A percentile compares a stretch with the other conserved stretches of the same genome.
These are phyloP conservation scores for Nelumbo lutea DNA, from an alignment of 164 flowering plant species.

Conservation along the genomic window DNA sequence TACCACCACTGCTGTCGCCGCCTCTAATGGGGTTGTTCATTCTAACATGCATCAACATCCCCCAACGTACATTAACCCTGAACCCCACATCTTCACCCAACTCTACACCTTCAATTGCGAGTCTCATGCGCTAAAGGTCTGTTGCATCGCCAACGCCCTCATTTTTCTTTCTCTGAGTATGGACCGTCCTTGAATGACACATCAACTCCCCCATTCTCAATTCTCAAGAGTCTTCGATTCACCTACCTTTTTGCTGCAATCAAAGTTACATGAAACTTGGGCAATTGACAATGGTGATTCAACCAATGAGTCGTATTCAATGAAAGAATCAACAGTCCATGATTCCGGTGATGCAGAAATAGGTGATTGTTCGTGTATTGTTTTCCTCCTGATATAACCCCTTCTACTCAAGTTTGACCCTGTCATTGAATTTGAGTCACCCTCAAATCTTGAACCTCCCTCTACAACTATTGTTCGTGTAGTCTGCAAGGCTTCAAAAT, in stretches of 20 bases:
- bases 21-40: too few species aligned
- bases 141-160: too few species aligned
- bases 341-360: constrained; percentile 70
- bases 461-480: constrained; percentile 52
- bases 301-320: constrained; percentile 41
- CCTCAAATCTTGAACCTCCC: constrained; percentile 37
- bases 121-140: too few species aligned
- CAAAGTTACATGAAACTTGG: constrained; percentile 31
- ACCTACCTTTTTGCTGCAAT: constrained; percentile 39
- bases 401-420: constrained; percentile 50
- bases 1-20: too few species aligned
- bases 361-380: constrained; percentile 37
- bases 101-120: too few species aligned
- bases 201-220: constrained; percentile 74
- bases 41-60: too few species aligned
- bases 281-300: constrained; percentile 62
- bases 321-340: constrained; percentile 59
- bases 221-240: constrained; percentile 65
- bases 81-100: too few species aligned
- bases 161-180: constrained; percentile 27
- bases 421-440: constrained; percentile 31
- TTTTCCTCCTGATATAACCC: constrained; percentile 32
- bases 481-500: constrained; percentile 78
- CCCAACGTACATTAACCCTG: too few species aligned
- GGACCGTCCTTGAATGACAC: constrained; percentile 86